phyloP scores from a whole-genome alignment of 352 stramenopile species.

The Pythium guiyangense region DNA sequence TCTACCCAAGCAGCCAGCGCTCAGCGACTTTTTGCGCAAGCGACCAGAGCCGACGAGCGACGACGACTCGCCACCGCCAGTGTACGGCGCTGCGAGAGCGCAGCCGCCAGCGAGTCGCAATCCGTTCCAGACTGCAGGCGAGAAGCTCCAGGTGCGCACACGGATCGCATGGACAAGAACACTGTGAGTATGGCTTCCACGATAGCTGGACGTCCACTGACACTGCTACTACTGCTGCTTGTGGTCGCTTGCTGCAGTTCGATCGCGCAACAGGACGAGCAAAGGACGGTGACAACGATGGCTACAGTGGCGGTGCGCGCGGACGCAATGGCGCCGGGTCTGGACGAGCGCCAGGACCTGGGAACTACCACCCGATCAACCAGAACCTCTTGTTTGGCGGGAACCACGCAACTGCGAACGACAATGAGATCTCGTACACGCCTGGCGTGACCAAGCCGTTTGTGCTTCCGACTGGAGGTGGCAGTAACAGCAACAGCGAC shows the following conservation, averaged over 20 bases:
- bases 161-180: not conserved
- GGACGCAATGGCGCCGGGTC: constrained; percentile 9
- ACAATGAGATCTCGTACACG: constrained; percentile 7
- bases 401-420: constrained; percentile 5
- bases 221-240: not conserved
- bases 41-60: constrained; percentile 12
- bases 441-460: constrained; percentile 69
- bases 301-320: constrained; percentile 14
- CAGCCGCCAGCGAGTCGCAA: constrained; percentile 17
- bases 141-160: constrained; percentile 53
- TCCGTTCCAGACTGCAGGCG: constrained; percentile 65
- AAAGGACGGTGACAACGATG: constrained; percentile 27
- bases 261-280: constrained; percentile 37
- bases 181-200: too few relatives aligned
- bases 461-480: constrained; percentile 49
- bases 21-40: constrained; percentile 41
- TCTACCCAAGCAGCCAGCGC: constrained; percentile 9
- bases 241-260: constrained; percentile 16
- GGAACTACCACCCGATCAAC: constrained; percentile 74
- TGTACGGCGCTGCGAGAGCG: constrained; percentile 9
- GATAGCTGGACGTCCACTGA: too few relatives aligned
- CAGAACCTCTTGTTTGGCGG: constrained; percentile 60
- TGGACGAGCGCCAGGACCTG: constrained; percentile 26
- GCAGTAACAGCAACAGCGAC: constrained; percentile 18
- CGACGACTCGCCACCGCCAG: constrained; percentile 4